These are phyloP conservation scores for Psophocarpus tetragonolobus DNA, from an alignment of 306 rosid genomes.

Conservation along the genomic window DNA sequence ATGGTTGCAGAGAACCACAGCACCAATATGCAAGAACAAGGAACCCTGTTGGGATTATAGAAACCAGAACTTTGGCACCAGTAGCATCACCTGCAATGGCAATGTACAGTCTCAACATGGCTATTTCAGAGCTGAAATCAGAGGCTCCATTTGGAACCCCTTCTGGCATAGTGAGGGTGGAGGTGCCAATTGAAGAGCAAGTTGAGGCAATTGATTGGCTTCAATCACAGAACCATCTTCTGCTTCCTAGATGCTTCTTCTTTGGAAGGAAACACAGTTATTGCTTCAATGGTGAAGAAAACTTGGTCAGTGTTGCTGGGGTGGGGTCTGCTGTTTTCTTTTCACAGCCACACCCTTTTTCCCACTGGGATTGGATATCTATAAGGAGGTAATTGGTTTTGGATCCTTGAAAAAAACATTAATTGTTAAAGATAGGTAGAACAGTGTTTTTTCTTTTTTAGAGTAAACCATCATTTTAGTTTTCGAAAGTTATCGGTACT, in stretches of 20 bases:
- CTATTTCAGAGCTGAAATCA: constrained; percentile 54
- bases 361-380: constrained; percentile 73
- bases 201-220: constrained; percentile 89
- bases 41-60: constrained; percentile 53
- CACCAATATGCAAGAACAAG: not conserved
- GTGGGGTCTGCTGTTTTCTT: constrained; percentile 86
- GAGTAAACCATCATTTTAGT: too few species aligned
- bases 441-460: too few species aligned
- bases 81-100: constrained; percentile 66
- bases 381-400: constrained; percentile 60
- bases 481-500: too few species aligned
- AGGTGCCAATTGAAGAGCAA: constrained; percentile 78
- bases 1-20: constrained; percentile 59
- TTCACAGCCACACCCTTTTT: constrained; percentile 58
- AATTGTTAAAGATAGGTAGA: too few species aligned
- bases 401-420: not conserved
- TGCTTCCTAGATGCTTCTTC: constrained; percentile 82
- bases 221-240: constrained; percentile 57
- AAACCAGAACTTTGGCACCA: constrained; percentile 53
- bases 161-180: constrained; percentile 57
- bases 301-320: constrained; percentile 75
- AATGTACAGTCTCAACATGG: constrained; percentile 55
- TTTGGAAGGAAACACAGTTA: constrained; percentile 46
- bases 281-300: constrained; percentile 25
- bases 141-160: constrained; percentile 57